Conservation (phyloP, 2,329 filamentous ascomycete genomes). For the Alternaria conjuncta region DNA sequence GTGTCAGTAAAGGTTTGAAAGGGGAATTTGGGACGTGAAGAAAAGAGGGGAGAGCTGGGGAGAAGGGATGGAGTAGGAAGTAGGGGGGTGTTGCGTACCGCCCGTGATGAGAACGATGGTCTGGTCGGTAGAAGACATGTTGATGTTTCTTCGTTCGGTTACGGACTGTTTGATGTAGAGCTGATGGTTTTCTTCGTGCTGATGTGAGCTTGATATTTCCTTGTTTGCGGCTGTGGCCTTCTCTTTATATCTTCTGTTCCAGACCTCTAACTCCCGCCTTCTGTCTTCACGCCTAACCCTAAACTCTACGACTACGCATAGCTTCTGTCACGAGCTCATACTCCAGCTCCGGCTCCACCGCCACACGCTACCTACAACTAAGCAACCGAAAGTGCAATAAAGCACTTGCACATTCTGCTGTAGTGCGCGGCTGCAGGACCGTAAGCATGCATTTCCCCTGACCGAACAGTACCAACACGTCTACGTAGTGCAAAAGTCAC, state of each 20-base stretch:
- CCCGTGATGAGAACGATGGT: constrained; percentile 45
- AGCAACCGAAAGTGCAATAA: not conserved
- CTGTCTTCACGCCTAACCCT: not conserved
- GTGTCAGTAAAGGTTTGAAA: not conserved
- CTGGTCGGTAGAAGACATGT: constrained; percentile 18
- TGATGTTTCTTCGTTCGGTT: not conserved
- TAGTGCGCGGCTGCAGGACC: not conserved
- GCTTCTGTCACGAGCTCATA: not conserved
- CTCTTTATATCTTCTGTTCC: not conserved
- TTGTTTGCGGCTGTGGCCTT: not conserved
- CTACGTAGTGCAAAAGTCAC: not conserved
- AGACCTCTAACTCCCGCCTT: not conserved
- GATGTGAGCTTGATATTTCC: not conserved
- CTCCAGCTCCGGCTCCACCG: not conserved
- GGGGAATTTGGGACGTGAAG: not conserved
- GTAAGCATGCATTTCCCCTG: not conserved
- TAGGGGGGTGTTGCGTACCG: constrained; percentile 25
- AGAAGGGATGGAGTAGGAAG: not conserved
- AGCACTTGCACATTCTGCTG: not conserved
- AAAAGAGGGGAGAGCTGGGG: not conserved
- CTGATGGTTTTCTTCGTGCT: not conserved
- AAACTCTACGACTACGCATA: not conserved
- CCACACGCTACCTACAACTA: not conserved
- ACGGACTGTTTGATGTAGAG: not conserved
- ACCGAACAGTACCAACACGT: not conserved